Evolutionary conservation across 371 early-diverging fungal species (phyloP).

Genomic region (Mortierella sp.): DNA sequence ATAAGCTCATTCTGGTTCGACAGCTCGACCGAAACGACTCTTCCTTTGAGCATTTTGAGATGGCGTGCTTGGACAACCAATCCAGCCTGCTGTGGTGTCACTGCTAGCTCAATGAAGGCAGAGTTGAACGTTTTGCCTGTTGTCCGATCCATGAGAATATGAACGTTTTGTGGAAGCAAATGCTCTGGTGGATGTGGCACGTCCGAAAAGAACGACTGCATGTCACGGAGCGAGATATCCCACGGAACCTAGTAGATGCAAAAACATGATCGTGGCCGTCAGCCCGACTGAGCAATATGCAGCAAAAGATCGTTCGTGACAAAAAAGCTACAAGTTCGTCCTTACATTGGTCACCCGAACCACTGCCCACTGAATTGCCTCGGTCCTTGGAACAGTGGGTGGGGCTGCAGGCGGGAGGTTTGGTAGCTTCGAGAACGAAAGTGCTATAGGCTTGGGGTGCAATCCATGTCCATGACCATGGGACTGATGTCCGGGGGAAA

Average conservation of each 20-base stretch:
- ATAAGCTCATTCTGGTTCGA: constrained; percentile 76
- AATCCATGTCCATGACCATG: neutral
- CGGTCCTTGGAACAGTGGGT: constrained; percentile 22
- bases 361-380: constrained; percentile 45
- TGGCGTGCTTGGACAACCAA: constrained; percentile 64
- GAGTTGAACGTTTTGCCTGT: constrained; percentile 62
- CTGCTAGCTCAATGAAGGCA: constrained; percentile 60
- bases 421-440: constrained; percentile 24
- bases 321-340: neutral
- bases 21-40: constrained; percentile 68
- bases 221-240: constrained; percentile 52
- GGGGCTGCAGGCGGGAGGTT: constrained; percentile 29
- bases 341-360: constrained; percentile 53
- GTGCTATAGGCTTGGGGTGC: neutral
- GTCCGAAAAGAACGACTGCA: constrained; percentile 33
- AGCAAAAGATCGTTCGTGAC: neutral
- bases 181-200: constrained; percentile 39
- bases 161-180: constrained; percentile 51
- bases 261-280: neutral
- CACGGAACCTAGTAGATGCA: constrained; percentile 44
- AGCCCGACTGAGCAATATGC: too few species aligned
- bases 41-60: constrained; percentile 71
- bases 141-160: constrained; percentile 60
- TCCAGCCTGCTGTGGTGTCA: constrained; percentile 51
- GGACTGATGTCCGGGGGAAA: neutral